A percentile compares a stretch with the other conserved stretches of the same genome.
These are phyloP conservation scores for Scytalidium lignicola DNA, from an alignment of 2,329 filamentous ascomycete genomes.

Conservation along the genomic window DNA sequence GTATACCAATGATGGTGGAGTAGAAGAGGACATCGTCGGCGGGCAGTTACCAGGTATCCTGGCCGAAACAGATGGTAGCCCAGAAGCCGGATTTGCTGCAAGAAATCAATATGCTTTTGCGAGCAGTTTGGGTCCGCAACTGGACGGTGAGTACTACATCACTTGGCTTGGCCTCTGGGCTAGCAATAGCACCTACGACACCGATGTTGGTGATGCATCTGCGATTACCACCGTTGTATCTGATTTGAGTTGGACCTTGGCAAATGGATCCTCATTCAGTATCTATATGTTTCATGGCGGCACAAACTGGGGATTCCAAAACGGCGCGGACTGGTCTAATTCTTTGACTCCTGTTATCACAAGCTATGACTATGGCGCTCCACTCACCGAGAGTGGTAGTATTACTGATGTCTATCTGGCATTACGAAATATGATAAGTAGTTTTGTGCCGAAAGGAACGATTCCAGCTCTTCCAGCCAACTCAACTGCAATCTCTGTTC, in stretches of 20 bases:
- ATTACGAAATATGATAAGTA: slow-evolving; percentile 34
- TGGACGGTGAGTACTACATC: slow-evolving; percentile 47
- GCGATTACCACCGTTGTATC: slow-evolving; percentile 22
- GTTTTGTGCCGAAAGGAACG: slow-evolving; percentile 29
- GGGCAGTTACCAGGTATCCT: slow-evolving; percentile 40
- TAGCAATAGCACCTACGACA: slow-evolving; percentile 31
- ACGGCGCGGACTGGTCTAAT: slow-evolving; percentile 39
- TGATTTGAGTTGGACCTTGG: slow-evolving; percentile 34
- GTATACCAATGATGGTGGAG: slow-evolving; percentile 45
- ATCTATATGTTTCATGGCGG: slow-evolving; percentile 50
- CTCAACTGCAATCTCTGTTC: slow-evolving; percentile 28
- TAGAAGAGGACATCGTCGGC: slow-evolving; percentile 36
- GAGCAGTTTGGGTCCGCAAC: slow-evolving; percentile 36
- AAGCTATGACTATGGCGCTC: slow-evolving; percentile 46
- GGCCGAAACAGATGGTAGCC: slow-evolving; percentile 41
- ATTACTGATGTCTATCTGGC: slow-evolving; percentile 38
- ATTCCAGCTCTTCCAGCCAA: slow-evolving; percentile 33
- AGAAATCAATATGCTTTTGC: slow-evolving; percentile 38
- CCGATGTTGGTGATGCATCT: slow-evolving; percentile 23
- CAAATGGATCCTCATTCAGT: slow-evolving; percentile 38
- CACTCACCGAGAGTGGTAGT: slow-evolving; percentile 44
- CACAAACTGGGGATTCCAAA: slow-evolving; percentile 44
- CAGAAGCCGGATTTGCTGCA: slow-evolving; percentile 33
- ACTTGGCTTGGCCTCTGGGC: slow-evolving; percentile 41
- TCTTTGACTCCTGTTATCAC: slow-evolving; percentile 36